Conservation (phyloP, 2,329 filamentous ascomycete genomes). For the Nigrospora oryzae region DNA sequence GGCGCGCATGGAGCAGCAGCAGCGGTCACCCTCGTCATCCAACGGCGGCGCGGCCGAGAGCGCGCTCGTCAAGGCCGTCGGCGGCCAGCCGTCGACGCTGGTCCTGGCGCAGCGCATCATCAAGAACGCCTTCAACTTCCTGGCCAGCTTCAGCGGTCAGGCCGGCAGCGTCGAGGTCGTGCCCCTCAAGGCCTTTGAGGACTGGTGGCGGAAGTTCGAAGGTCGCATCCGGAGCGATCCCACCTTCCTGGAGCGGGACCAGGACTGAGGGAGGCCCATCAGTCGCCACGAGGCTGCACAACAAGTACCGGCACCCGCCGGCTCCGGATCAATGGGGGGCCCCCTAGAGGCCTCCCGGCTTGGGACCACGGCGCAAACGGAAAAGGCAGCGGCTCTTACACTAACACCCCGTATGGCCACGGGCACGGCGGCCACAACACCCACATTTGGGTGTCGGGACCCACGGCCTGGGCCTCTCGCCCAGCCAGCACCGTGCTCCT, state of each 20-base stretch:
- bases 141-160: slow-evolving; percentile 74
- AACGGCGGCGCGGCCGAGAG: neutral
- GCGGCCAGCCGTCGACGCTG: slow-evolving; percentile 45
- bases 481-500: no score
- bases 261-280: slow-evolving; percentile 21
- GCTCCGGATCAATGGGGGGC: no score
- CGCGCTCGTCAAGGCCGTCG: slow-evolving; percentile 17
- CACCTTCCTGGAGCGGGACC: slow-evolving; percentile 72
- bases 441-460: no score
- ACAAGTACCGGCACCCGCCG: no score
- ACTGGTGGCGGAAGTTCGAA: slow-evolving; percentile 98
- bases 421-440: no score
- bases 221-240: slow-evolving; percentile 77
- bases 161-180: slow-evolving; percentile 71
- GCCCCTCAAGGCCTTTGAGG: slow-evolving; percentile 88
- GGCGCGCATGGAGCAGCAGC: slow-evolving; percentile 46
- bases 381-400: no score
- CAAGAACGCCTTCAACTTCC: slow-evolving; percentile 93
- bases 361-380: no score
- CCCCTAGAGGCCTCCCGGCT: no score
- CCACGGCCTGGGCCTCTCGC: no score
- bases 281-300: no score
- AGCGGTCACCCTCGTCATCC: slow-evolving; percentile 6
- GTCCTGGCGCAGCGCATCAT: slow-evolving; percentile 89
- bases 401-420: no score